Evolutionary conservation across 257 asterid genomes (phyloP), one percentile per base, ranked within the genome.

Genomic region (Solanum bulbocastanum): DNA sequence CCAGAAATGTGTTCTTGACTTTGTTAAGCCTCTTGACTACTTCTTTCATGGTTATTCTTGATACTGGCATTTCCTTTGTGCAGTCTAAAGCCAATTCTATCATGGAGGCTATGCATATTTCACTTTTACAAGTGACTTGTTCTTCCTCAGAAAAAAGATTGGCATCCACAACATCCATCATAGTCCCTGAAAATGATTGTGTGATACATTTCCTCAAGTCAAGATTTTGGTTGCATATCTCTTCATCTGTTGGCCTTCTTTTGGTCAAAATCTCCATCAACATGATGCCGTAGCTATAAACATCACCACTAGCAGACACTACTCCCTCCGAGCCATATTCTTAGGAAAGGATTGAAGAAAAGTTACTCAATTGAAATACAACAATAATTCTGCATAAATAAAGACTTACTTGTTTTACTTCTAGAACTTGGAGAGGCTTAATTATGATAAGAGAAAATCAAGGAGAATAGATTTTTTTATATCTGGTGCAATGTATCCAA

Each of bases 401-500:
- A 25, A 25, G 5, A 5, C 18, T 65, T 65, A 16, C 8, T 65
- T 2, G 5, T 22, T 5, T 65, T 65, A n/a, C 1, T 65, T n/a
- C 0, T n/a, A 2, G 8, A 65, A 10, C 2, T n/a, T 11, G 4
- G 4, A n/a, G 3, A 5, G 32, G 71, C 71, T 62, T 10, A n/a
- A 62, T 10, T 62, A 11, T n/a, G 25, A 62, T 56, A 56, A 56
- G n/a, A 56, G 65, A 56, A 18, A 56, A 7, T 56, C n/a, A 56
- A 56, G 18, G n/a, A 56, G 65, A 6, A 3, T 16, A 18, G n/a
- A 56, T 3, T 22, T 66, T 27, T 5, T 2, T 30, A 22, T 89
- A 90, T 92, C 92, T 88, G 91, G 92, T 16, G 93, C 93, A 8
- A 90, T 86, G 30, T 91, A 91, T 35, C 91, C 93, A 42, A 91